Conservation (phyloP, 352 stramenopile genomes). For the Phytophthora hybrid region DNA sequence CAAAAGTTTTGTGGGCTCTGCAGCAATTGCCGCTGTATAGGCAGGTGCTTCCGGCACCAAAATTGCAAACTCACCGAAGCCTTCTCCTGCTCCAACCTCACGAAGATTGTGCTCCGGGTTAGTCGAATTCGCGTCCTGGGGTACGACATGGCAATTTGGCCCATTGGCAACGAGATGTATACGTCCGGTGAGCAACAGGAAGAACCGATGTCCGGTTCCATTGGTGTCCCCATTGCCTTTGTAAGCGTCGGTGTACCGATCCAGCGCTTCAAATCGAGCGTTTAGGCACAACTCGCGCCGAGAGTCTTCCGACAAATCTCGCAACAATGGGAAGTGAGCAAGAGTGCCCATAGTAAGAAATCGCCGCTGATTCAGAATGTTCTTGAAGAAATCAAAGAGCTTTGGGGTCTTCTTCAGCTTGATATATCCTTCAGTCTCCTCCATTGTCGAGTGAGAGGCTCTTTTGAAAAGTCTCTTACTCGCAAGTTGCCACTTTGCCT, state of each 20-base stretch:
- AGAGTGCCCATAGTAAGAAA: conserved; percentile 67
- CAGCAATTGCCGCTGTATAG: conserved; percentile 50
- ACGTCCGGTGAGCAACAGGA: conserved; percentile 57
- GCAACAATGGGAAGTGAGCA: conserved; percentile 56
- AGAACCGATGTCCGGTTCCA: conserved; percentile 44
- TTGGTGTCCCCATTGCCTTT: conserved; percentile 44
- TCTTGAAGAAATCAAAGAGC: conserved; percentile 72
- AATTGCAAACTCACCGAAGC: conserved; percentile 78
- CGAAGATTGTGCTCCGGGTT: conserved; percentile 40
- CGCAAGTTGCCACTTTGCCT: conserved; percentile 60
- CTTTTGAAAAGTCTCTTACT: conserved; percentile 47
- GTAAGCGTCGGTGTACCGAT: conserved; percentile 56
- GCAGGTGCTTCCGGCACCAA: conserved; percentile 49
- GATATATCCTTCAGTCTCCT: conserved; percentile 10
- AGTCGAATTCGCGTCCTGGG: neutral
- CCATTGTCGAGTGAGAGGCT: conserved; percentile 15
- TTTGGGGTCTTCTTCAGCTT: conserved; percentile 46
- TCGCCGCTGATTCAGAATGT: conserved; percentile 73
- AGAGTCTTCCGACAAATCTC: conserved; percentile 44
- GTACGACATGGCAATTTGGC: conserved; percentile 25
- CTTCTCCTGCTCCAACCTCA: conserved; percentile 47
- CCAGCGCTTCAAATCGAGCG: conserved; percentile 66
- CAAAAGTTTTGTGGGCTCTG: conserved; percentile 61
- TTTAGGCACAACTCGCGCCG: conserved; percentile 59
- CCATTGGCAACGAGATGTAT: conserved; percentile 51